These are phyloP conservation scores for Nematodospora valgi DNA, from an alignment of 805 yeast species.

Conservation along the genomic window DNA sequence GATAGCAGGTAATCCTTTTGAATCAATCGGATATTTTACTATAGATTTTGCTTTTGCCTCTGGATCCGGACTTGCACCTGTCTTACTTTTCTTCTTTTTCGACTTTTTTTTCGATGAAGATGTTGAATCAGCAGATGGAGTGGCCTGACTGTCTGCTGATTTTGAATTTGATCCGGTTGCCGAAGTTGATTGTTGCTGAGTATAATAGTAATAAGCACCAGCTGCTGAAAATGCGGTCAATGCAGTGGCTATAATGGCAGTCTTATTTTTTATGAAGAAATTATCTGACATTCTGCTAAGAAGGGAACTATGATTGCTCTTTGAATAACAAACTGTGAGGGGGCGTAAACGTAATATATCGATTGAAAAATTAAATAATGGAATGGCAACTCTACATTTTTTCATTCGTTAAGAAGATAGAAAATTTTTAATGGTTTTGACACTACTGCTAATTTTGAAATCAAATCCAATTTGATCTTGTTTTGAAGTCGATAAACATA, in stretches of 20 bases:
- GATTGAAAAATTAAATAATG: no score
- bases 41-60: conserved; percentile 10
- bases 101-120: conserved; percentile 33
- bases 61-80: conserved; percentile 22
- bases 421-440: no score
- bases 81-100: conserved; percentile 36
- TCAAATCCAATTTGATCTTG: no score
- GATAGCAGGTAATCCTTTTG: conserved; percentile 57
- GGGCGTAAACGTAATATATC: no score
- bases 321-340: no score
- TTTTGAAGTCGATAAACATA: no score
- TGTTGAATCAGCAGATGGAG: conserved; percentile 13
- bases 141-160: conserved; percentile 3
- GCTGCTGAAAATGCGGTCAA: conserved; percentile 63
- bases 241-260: conserved; percentile 61
- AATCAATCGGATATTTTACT: conserved; percentile 48
- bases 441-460: no score
- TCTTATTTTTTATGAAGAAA: conserved; percentile 52
- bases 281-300: conserved; percentile 19
- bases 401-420: no score
- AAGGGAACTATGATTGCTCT: no score
- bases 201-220: conserved; percentile 54
- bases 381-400: no score
- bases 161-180: background rate
- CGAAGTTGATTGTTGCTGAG: conserved; percentile 21